Base-by-base conservation (phyloP, 371 early-diverging fungal species). In the Syncephalis plumigaleata region DNA sequence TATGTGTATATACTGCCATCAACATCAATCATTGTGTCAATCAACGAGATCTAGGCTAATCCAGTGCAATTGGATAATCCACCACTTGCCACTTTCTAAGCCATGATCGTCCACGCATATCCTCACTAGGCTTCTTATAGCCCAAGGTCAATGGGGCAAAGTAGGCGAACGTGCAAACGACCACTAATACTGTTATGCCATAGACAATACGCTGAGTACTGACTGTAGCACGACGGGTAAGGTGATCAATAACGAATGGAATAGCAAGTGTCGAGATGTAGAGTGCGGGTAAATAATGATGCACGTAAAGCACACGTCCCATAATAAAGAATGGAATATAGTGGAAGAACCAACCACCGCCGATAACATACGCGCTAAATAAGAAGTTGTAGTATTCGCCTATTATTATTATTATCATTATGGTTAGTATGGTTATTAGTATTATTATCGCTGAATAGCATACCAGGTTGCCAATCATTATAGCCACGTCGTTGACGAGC, bases 261-360 rank as follows among this genome's bases (percentile, higher is more conserved):
- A 71, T 68, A 61, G 77, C 63, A 36, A 94, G 62, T 48, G 91
- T 75, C 27, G 83, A 78, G 65, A 98, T 96, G 64, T 95, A 96
- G 22, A 97, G 67, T 0, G 98, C 88, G 0, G 98, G 98, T 67
- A 94, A 95, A 65, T 98, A 98, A 61, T 98, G 99, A 60, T 98
- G 99, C 38, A 97, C 67, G 55, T 94, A 96, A 0, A 87, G 85
- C 39, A 98, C 98, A 43, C 99, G 84, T 9, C 91, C 94, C 90
- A 98, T 93, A 44, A 95, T 76, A 58, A 76, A 93, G 68, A 98
- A 98, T 11, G 99, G 98, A 18, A 91, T 45, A 66, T 92, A 98
- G 61, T 98, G 98, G 48, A 98, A 66, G 51, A 83, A 65, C 97
- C 97, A 99, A 13, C 98, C 99, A 17, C 81, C 61, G 59, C 69